phyloP scores from a whole-genome alignment of 1,139 yeast genomes.

The Candida sojae region DNA sequence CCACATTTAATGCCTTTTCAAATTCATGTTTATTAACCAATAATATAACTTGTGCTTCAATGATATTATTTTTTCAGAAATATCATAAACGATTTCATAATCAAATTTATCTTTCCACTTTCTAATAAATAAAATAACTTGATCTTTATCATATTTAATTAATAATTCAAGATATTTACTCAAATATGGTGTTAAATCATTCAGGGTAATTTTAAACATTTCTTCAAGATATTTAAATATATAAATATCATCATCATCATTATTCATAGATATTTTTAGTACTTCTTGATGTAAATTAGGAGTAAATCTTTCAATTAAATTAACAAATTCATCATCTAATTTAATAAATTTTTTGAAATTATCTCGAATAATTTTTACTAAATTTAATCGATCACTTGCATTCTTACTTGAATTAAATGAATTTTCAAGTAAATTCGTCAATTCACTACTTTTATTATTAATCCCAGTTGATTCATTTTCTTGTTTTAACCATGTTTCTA shows the following conservation, averaged over 20 bases:
- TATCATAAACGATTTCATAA: constrained; percentile 17
- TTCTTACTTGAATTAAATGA: constrained; percentile 35
- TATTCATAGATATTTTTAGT: constrained; percentile 16
- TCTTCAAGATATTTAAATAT: constrained; percentile 30
- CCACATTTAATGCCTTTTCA: constrained; percentile 26
- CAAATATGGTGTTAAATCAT: constrained; percentile 17
- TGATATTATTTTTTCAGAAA: constrained; percentile 28
- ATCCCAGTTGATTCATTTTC: constrained; percentile 7
- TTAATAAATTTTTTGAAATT: constrained; percentile 40
- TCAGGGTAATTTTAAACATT: constrained; percentile 18
- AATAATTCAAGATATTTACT: constrained; percentile 33
- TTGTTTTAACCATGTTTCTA: constrained; percentile 34
- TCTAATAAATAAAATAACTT: constrained; percentile 20
- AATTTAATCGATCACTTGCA: constrained; percentile 31
- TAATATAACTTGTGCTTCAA: constrained; percentile 26
- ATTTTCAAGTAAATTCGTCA: constrained; percentile 34
- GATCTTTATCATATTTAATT: constrained; percentile 21
- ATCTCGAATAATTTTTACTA: constrained; percentile 33
- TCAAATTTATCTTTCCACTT: constrained; percentile 16
- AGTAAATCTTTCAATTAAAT: constrained; percentile 33
- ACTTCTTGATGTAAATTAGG: constrained; percentile 41
- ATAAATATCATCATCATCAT: constrained; percentile 16
- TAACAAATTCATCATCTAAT: constrained; percentile 37
- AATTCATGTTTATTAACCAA: constrained; percentile 22
- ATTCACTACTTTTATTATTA: constrained; percentile 13